Evolutionary conservation across 352 stramenopile genomes (phyloP).

Genomic region (Poterioochromonas sp.): DNA sequence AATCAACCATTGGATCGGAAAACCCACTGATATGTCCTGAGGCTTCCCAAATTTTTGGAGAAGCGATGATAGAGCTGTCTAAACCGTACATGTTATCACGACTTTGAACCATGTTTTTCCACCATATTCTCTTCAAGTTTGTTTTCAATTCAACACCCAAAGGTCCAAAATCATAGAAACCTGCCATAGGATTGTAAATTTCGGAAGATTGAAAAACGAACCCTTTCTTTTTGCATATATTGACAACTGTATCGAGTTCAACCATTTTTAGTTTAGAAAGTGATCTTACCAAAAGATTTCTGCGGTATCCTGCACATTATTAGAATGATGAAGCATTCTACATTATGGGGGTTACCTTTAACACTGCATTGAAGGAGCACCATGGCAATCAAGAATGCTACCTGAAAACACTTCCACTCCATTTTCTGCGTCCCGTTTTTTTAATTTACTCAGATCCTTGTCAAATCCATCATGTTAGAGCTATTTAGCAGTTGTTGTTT

Average conservation of each 20-base stretch:
- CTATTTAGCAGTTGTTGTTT: too few species aligned
- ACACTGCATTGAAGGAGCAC: too few species aligned
- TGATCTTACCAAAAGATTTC: too few species aligned
- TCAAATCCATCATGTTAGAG: too few species aligned
- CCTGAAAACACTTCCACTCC: too few species aligned
- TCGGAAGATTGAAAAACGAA: conserved; percentile 81
- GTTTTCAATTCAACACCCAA: conserved; percentile 87
- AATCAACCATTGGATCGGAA: conserved; percentile 94
- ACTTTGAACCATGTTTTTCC: conserved; percentile 85
- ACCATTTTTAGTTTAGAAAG: not conserved
- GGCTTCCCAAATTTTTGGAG: conserved; percentile 81
- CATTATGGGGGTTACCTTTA: too few species aligned
- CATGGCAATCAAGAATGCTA: too few species aligned
- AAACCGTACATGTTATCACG: conserved; percentile 85
- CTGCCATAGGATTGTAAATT: conserved; percentile 92
- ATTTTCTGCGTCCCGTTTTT: too few species aligned
- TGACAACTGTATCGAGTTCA: conserved; percentile 64
- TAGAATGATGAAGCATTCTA: too few species aligned
- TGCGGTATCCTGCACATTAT: too few species aligned
- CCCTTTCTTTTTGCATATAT: conserved; percentile 56
- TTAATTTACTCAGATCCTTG: too few species aligned
- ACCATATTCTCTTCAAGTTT: conserved; percentile 94
- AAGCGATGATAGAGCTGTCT: conserved; percentile 89
- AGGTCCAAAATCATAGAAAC: conserved; percentile 95
- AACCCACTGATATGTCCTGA: conserved; percentile 93